Evolutionary conservation across 2,329 filamentous ascomycete genomes (phyloP).

Genomic region (Truncatella angustata): DNA sequence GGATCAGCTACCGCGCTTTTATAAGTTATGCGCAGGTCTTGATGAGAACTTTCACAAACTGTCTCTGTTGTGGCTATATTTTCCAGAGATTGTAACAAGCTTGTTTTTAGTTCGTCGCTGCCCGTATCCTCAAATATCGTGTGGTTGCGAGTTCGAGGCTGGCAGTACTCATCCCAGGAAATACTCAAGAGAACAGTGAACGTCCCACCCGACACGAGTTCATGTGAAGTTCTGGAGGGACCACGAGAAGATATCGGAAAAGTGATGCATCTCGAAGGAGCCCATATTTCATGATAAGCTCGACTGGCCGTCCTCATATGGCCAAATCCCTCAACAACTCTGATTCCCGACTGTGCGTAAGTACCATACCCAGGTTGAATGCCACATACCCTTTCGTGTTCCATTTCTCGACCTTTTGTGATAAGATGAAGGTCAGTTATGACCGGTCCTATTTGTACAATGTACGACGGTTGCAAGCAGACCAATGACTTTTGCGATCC

Average conservation of each 20-base stretch:
- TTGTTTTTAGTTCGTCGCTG: no score
- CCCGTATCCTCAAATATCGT: neutral
- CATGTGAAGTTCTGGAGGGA: constrained; percentile 11
- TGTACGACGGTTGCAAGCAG: neutral
- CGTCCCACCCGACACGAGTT: constrained; percentile 13
- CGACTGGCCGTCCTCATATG: neutral
- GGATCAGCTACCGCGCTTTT: neutral
- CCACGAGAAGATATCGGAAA: constrained; percentile 1
- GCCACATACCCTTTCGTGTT: neutral
- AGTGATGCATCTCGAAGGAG: neutral
- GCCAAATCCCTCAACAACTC: constrained; percentile 13
- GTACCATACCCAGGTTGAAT: neutral
- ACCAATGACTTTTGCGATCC: no score
- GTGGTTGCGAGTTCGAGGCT: neutral
- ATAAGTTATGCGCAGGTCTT: neutral
- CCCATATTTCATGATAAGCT: constrained; percentile 8
- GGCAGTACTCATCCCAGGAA: neutral
- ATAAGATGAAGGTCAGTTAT: neutral
- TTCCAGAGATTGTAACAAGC: no score
- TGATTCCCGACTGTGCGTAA: constrained; percentile 4
- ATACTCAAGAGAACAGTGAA: constrained; percentile 14
- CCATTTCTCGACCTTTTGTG: no score
- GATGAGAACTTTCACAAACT: no score
- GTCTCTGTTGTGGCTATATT: no score
- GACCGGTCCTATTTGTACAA: neutral